Evolutionary conservation across 345 rosid genomes (phyloP).

Genomic region (Eucalyptus caleyi): DNA sequence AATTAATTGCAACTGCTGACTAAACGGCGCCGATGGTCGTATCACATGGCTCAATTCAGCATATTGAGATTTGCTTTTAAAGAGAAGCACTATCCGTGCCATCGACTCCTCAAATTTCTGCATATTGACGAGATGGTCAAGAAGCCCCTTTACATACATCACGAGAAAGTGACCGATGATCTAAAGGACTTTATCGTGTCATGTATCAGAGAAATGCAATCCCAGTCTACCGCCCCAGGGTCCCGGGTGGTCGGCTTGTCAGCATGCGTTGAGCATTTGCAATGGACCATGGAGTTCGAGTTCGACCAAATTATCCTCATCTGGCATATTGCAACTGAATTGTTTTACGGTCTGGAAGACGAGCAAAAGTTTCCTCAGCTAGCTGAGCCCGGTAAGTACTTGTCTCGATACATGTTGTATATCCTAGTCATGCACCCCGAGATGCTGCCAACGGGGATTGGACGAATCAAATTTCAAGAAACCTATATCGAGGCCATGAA

Average conservation of each 20-base stretch:
- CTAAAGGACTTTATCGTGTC: accelerated
- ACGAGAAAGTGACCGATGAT: neutral
- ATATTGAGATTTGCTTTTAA: neutral
- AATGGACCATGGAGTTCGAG: neutral
- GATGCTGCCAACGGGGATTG: neutral
- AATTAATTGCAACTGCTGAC: too few relatives aligned
- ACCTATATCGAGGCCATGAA: neutral
- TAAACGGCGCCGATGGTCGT: too few relatives aligned
- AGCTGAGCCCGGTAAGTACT: too few relatives aligned
- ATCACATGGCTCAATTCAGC: too few relatives aligned
- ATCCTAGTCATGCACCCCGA: too few relatives aligned
- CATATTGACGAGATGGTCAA: neutral
- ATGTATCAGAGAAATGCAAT: neutral
- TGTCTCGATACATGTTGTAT: too few relatives aligned
- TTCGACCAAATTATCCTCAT: neutral
- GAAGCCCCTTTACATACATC: neutral
- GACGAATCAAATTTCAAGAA: neutral
- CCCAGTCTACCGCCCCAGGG: accelerated
- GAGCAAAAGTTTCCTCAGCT: too few relatives aligned
- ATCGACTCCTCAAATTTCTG: neutral
- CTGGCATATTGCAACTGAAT: neutral
- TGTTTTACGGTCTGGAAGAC: accelerated
- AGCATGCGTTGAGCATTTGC: accelerated
- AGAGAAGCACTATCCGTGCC: neutral
- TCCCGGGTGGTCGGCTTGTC: accelerated